Percentiles rank a stretch among this genome's conserved stretches.
Evolutionary conservation across 192 early-diverging fungal species (phyloP).

Genomic region (Globomyces pollinis-pini): DNA sequence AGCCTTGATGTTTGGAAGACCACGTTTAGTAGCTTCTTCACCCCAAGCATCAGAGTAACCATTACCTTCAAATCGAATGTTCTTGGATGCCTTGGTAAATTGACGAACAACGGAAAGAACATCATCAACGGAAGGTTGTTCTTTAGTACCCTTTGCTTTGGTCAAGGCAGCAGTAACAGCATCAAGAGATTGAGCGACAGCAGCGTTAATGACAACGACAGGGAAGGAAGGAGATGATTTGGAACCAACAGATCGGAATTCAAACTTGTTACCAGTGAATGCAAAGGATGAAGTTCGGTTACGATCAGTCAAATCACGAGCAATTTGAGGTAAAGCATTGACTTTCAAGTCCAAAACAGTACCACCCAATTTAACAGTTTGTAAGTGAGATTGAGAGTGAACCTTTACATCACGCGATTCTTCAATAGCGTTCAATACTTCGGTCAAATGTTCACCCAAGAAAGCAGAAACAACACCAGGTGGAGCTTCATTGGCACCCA

Average conservation of each 20-base stretch:
- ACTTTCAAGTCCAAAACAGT: conserved; percentile 94
- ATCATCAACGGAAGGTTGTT: conserved; percentile 73
- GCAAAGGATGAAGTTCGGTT: conserved; percentile 99
- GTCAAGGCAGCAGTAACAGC: conserved; percentile 66
- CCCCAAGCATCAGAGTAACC: conserved; percentile 95
- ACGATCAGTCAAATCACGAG: conserved; percentile 96
- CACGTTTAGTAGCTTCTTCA: conserved; percentile 84
- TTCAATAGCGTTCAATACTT: conserved; percentile 90
- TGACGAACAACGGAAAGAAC: conserved; percentile 80
- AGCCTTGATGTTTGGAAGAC: conserved; percentile 90
- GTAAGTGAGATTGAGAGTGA: conserved; percentile 82
- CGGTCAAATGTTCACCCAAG: conserved; percentile 92
- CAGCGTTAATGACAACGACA: conserved; percentile 84
- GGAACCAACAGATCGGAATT: conserved; percentile 98
- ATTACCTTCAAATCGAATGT: conserved; percentile 94
- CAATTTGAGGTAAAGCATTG: conserved; percentile 79
- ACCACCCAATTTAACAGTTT: conserved; percentile 89
- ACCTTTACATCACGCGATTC: conserved; percentile 78
- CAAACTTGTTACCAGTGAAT: conserved; percentile 99
- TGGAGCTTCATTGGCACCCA: conserved; percentile 97
- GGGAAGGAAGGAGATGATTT: conserved; percentile 98
- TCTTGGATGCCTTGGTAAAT: conserved; percentile 72
- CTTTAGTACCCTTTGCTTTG: conserved; percentile 77
- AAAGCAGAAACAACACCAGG: conserved; percentile 96
- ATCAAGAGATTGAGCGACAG: conserved; percentile 74